Evolutionary conservation across 495 filamentous ascomycete species (phyloP), one percentile per base, ranked within the genome.

Genomic region (Pyronema omphalodes): DNA sequence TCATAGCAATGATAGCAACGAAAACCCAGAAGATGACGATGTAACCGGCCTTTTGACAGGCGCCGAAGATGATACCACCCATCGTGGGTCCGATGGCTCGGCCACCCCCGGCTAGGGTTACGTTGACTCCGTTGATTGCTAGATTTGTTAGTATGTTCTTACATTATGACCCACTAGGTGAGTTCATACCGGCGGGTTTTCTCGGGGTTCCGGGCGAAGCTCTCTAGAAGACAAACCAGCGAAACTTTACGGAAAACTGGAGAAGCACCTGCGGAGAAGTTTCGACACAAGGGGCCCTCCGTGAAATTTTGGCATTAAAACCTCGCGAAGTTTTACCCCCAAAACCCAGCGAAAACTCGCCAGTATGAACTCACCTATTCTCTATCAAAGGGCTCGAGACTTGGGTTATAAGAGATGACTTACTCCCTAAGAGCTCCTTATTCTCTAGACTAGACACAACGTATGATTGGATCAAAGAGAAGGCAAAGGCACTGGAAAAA

Each of bases 391-490:
- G 23, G 23, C 5, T 29, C 23, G 23, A 29, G 23, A 5, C 23
- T 29, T 29, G 23, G 23, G 23, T 70, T 35, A 94, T 69, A 44
- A 76, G 83, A 0, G 71, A 67, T 1, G 87, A 87, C 14, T 82
- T 85, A 68, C 94, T 96, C 44, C 88, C 94, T 14, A 96, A 71
- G 15, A 94, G 67, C 60, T 94, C 93, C n/a, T 83, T 91, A 12
- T 74, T 80, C 65, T 82, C 23, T 29, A 29, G 23, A 29, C 23
- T 29, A 29, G 23, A 1, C 5, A 29, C 23, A 29, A 29, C 23
- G 23, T 29, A 29, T 29, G 23, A 29, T 5, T 29, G 23, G 23
- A 29, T 29, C 5, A 29, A 87, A 0, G 89, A 89, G 64, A 93
- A 94, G 5, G 80, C 79, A 65, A 94, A 84, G 52, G 88, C 87